These are phyloP conservation scores for Mytilinidion resinicola DNA, from an alignment of 495 filamentous ascomycete genomes.

Conservation along the genomic window DNA sequence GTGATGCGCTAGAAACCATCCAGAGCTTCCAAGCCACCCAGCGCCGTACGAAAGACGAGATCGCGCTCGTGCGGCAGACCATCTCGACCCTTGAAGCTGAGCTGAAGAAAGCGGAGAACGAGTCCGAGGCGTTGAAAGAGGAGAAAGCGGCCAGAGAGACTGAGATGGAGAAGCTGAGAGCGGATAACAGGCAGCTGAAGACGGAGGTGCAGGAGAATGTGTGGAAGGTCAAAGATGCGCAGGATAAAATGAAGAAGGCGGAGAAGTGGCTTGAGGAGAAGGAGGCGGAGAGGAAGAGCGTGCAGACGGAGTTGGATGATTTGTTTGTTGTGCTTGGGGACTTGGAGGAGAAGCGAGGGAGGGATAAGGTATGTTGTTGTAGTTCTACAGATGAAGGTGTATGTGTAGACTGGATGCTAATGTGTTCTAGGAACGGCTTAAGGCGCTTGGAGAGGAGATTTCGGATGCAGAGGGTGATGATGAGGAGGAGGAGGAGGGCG, in stretches of 20 bases:
- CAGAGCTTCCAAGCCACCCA: conserved; percentile 23
- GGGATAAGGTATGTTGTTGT: conserved; percentile 30
- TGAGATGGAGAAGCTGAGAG: conserved; percentile 14
- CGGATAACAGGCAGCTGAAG: conserved; percentile 23
- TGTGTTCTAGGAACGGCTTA: conserved; percentile 32
- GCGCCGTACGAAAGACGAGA: conserved; percentile 23
- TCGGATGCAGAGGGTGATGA: conserved; percentile 38
- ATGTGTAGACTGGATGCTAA: conserved; percentile 8
- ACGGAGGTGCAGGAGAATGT: conserved; percentile 28
- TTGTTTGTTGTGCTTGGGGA: conserved; percentile 38
- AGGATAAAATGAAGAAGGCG: conserved; percentile 28
- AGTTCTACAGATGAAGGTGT: background rate
- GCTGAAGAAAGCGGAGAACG: conserved; percentile 3
- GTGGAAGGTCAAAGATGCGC: conserved; percentile 24
- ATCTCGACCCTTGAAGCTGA: conserved; percentile 8
- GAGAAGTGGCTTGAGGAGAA: conserved; percentile 26
- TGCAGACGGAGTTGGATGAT: conserved; percentile 38
- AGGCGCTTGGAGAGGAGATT: conserved; percentile 36
- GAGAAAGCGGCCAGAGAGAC: conserved; percentile 7
- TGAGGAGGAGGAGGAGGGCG: conserved; percentile 30
- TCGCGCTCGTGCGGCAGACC: conserved; percentile 22
- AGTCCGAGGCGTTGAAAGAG: conserved; percentile 18
- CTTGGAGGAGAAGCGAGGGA: conserved; percentile 37
- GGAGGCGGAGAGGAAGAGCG: conserved; percentile 29
- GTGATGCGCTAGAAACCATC: conserved; percentile 21